Base-by-base conservation (phyloP, 1,284 basidiomycete species). In the Vanrija sp. region DNA sequence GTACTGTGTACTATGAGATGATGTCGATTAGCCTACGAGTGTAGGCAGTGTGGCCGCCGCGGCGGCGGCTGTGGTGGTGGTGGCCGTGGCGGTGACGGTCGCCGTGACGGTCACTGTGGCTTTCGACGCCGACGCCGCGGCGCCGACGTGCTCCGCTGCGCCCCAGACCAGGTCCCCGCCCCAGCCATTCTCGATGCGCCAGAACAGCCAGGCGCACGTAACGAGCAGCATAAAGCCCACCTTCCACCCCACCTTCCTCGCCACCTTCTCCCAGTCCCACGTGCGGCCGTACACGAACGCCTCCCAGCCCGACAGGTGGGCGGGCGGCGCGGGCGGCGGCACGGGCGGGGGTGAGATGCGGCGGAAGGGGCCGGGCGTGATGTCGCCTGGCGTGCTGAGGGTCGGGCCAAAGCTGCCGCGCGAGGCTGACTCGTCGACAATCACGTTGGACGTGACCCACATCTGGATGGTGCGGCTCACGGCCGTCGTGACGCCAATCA, bases 371-470 rank as follows among this genome's bases (percentile, higher is more conserved):
- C 51, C 51, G 2, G 51, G 51, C 18, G 51, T 52, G 9, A 43
- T 21, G 49, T 54, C 34, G 7, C 56, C 56, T 3, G 43, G 55
- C 7, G 53, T 61, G 10, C 12, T 34, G 6, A 34, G 1, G 12
- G 2, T 14, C 12, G 34, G 34, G 34, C 34, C 34, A 26, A 47
- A 34, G 50, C 55, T 43, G 45, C 45, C 53, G n/a, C 46, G 46
- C 18, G 39, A 34, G 49, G 43, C 40, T 8, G 43, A 26, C 26
- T 46, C 51, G 14, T 44, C 29, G 16, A 28, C 10, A 14, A 45
- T 50, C 34, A 78, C 75, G 48, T 78, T 78, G 19, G 65, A 69
- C 29, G 77, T 78, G n/a, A 79, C 75, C 74, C 75, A 79, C 66
- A 78, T 77, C 56, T 77, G 72, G 3, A 79, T 65, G 3, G 69